These are phyloP conservation scores for Fusarium protoensiforme DNA, from an alignment of 2,329 filamentous ascomycete genomes.

Conservation along the genomic window DNA sequence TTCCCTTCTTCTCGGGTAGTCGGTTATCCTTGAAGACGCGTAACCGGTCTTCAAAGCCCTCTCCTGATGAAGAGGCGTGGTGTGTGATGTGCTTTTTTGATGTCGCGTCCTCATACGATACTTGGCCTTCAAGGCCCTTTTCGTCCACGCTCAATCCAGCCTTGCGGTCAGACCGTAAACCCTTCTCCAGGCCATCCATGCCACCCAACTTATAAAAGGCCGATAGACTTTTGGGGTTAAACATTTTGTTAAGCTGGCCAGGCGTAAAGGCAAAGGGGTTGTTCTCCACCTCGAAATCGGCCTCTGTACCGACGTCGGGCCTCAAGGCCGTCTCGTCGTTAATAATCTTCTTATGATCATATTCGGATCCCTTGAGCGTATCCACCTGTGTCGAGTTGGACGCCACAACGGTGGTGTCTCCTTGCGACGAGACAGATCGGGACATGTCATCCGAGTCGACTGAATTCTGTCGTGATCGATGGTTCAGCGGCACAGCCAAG, in stretches of 20 bases:
- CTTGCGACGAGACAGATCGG: constrained; percentile 69
- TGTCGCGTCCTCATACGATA: constrained; percentile 79
- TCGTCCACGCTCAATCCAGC: constrained; percentile 85
- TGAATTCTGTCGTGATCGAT: constrained; percentile 73
- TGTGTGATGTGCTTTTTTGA: constrained; percentile 44
- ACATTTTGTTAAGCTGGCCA: constrained; percentile 86
- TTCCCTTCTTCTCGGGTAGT: constrained; percentile 79
- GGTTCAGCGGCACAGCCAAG: constrained; percentile 71
- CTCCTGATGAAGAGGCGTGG: constrained; percentile 11
- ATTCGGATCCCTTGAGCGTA: constrained; percentile 49
- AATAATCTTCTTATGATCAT: constrained; percentile 67
- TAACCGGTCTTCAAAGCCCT: constrained; percentile 69
- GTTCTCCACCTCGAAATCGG: constrained; percentile 78
- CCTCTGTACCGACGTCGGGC: constrained; percentile 80
- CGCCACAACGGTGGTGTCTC: constrained; percentile 68
- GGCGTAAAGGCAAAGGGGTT: constrained; percentile 89
- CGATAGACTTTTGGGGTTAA: constrained; percentile 87
- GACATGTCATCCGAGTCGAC: constrained; percentile 74
- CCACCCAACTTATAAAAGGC: constrained; percentile 87
- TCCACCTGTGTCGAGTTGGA: constrained; percentile 58
- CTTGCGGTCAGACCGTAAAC: constrained; percentile 77
- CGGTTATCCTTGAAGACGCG: constrained; percentile 79
- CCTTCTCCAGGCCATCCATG: constrained; percentile 80
- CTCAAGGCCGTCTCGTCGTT: constrained; percentile 76
- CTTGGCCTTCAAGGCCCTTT: constrained; percentile 67